These are phyloP conservation scores for Botrytis byssoidea DNA, from an alignment of 2,329 filamentous ascomycete species.

Conservation along the genomic window DNA sequence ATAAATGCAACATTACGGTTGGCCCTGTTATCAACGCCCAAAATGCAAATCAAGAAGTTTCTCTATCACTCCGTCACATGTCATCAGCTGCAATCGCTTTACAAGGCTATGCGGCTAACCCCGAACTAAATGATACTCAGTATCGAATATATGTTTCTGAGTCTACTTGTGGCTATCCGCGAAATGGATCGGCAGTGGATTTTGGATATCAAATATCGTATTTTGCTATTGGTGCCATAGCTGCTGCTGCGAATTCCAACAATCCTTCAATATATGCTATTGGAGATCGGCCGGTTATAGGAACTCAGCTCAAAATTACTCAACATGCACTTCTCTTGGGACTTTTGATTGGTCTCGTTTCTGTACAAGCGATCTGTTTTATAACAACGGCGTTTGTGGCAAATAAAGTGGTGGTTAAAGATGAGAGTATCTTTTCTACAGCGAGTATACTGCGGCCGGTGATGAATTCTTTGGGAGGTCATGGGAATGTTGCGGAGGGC, in stretches of 20 bases:
- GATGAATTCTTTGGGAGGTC: background rate
- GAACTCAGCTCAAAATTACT: background rate
- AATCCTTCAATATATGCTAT: background rate
- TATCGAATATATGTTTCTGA: background rate
- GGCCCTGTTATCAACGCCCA: background rate
- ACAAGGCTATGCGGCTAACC: background rate
- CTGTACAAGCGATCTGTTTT: background rate
- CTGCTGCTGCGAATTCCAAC: background rate
- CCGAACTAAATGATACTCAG: background rate
- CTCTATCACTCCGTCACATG: background rate
- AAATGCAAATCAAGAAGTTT: background rate
- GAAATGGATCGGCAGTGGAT: background rate
- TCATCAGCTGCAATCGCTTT: background rate
- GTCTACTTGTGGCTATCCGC: background rate
- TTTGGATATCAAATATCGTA: background rate
- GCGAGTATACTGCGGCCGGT: background rate
- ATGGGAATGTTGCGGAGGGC: background rate
- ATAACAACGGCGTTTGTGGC: background rate
- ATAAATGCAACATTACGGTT: slow-evolving; percentile 29
- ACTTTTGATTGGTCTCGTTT: background rate
- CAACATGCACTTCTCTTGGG: background rate
- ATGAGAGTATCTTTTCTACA: background rate
- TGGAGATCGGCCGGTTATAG: background rate
- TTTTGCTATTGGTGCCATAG: background rate
- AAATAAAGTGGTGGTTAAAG: background rate